These are phyloP conservation scores for Aspergillus fumigatus DNA, from an alignment of 2,329 filamentous ascomycete species.

Conservation along the genomic window DNA sequence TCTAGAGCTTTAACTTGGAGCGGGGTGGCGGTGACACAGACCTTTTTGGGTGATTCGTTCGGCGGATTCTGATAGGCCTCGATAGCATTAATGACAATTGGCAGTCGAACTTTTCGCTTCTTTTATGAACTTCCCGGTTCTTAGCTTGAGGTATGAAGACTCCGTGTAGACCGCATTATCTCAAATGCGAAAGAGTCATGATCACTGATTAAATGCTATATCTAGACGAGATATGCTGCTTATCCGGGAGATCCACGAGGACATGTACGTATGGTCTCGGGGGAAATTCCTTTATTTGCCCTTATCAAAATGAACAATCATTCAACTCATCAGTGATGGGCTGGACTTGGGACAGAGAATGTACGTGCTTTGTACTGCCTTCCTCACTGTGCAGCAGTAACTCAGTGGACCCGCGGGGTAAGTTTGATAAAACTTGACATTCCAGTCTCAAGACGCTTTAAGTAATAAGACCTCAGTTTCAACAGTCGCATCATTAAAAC, in stretches of 20 bases:
- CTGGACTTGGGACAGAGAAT: not conserved
- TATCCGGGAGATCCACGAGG: not conserved
- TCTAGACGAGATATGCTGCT: not conserved
- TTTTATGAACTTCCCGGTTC: not conserved
- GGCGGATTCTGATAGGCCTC: not conserved
- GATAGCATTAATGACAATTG: not conserved
- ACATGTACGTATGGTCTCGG: not conserved
- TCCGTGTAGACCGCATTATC: not conserved
- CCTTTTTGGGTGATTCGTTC: constrained; percentile 1
- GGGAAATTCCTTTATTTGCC: not conserved
- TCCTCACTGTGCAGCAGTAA: too few species aligned
- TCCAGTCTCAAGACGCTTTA: not conserved
- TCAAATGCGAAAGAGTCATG: not conserved
- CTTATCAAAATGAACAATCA: not conserved
- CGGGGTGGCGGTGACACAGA: constrained; percentile 6
- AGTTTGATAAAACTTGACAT: not conserved
- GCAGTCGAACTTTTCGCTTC: not conserved
- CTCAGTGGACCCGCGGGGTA: not conserved
- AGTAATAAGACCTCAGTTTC: not conserved
- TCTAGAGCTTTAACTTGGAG: not conserved
- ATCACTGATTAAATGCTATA: not conserved
- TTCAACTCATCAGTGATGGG: not conserved
- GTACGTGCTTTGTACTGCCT: not conserved
- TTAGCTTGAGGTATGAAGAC: not conserved
- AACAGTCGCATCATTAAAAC: not conserved